phyloP scores from a whole-genome alignment of 768 basidiomycete species.

The Leccinellum rugosiceps region DNA sequence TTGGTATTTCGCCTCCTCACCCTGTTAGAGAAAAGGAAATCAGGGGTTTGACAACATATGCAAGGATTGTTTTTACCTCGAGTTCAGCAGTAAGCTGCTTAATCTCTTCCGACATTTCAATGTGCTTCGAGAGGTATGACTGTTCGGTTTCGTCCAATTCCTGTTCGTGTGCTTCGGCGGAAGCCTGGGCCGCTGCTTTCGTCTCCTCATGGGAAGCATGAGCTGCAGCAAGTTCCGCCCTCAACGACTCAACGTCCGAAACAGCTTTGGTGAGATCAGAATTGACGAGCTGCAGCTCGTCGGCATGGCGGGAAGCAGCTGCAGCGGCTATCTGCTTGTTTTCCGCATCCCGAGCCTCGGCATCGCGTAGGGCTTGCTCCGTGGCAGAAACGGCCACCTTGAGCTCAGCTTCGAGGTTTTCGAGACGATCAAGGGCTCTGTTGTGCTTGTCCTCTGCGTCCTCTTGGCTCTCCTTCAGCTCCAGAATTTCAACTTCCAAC shows the following conservation, averaged over 20 bases:
- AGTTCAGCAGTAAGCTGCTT: slow-evolving; percentile 57
- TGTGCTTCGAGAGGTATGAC: slow-evolving; percentile 45
- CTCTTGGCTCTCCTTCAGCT: slow-evolving; percentile 71
- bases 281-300: slow-evolving; percentile 42
- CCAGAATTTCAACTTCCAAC: slow-evolving; percentile 77
- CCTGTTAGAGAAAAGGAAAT: slow-evolving; percentile 36
- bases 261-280: slow-evolving; percentile 44
- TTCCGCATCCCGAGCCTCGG: slow-evolving; percentile 47
- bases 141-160: slow-evolving; percentile 54
- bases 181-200: slow-evolving; percentile 41
- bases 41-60: not conserved
- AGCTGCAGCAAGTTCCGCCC: slow-evolving; percentile 44
- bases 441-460: slow-evolving; percentile 56
- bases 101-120: slow-evolving; percentile 53
- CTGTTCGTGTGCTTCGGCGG: slow-evolving; percentile 45
- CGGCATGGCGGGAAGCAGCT: slow-evolving; percentile 41
- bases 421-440: slow-evolving; percentile 43
- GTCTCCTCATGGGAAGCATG: slow-evolving; percentile 48
- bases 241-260: slow-evolving; percentile 45
- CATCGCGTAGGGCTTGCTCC: slow-evolving; percentile 46
- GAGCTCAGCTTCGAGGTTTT: slow-evolving; percentile 53
- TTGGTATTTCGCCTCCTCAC: slow-evolving; percentile 66
- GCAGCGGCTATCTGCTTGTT: slow-evolving; percentile 38
- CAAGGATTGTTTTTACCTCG: slow-evolving; percentile 44
- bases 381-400: slow-evolving; percentile 45